Evolutionary conservation across 306 rosid genomes (phyloP).

Genomic region (Pachyrhizus erosus): DNA sequence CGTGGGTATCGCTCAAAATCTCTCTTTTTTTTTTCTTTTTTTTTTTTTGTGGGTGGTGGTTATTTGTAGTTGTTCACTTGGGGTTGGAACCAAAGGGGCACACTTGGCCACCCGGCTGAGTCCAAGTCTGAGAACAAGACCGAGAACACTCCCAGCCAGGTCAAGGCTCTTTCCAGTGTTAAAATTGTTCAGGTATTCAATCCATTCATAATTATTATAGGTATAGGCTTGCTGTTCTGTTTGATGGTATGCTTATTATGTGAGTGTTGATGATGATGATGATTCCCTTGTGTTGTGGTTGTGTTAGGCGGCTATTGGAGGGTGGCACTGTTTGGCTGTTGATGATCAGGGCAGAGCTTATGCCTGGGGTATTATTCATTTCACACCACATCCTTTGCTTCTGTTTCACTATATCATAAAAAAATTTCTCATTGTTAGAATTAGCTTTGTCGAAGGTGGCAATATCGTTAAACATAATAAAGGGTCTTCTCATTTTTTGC

Average conservation of each 20-base stretch:
- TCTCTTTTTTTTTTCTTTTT: neutral
- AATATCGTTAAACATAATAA: neutral
- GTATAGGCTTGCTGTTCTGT: neutral
- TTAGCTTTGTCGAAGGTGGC: slow-evolving; percentile 12
- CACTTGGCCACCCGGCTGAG: slow-evolving; percentile 81
- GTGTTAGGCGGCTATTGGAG: slow-evolving; percentile 96
- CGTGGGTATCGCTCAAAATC: neutral
- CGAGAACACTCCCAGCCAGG: slow-evolving; percentile 93
- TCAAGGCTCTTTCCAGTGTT: slow-evolving; percentile 76
- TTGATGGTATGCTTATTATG: neutral
- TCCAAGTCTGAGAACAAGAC: slow-evolving; percentile 86
- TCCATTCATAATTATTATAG: neutral
- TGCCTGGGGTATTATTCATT: slow-evolving; percentile 81
- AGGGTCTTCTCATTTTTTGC: neutral
- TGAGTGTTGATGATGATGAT: slow-evolving; percentile 1
- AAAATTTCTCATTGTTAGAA: neutral
- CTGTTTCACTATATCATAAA: slow-evolving; percentile 18
- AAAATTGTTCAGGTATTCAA: slow-evolving; percentile 81
- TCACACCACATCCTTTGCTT: slow-evolving; percentile 24
- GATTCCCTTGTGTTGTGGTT: neutral
- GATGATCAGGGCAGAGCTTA: slow-evolving; percentile 97
- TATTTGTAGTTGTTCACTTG: slow-evolving; percentile 85
- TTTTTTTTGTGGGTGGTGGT: neutral
- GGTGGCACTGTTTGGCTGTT: slow-evolving; percentile 99
- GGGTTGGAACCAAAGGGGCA: slow-evolving; percentile 99